phyloP scores from a whole-genome alignment of 2,329 filamentous ascomycete species.

The Cryphonectria parasitica region DNA sequence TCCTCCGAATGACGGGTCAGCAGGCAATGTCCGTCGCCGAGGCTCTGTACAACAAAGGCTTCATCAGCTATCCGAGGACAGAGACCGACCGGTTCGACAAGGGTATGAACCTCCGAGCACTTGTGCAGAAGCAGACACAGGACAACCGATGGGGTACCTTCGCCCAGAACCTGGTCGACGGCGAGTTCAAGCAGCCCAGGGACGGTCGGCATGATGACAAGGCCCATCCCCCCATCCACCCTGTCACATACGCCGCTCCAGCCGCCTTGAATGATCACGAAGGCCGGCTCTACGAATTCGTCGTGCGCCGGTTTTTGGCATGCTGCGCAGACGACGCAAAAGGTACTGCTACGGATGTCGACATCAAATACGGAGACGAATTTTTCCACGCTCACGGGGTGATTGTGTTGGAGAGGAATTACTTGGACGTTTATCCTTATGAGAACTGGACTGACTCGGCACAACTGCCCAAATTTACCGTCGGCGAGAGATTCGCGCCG shows the following conservation, averaged over 20 bases:
- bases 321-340: constrained; percentile 95
- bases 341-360: constrained; percentile 82
- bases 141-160: constrained; percentile 80
- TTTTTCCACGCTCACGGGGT: constrained; percentile 81
- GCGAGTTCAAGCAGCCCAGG: constrained; percentile 79
- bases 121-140: constrained; percentile 83
- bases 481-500: constrained; percentile 83
- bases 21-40: constrained; percentile 89
- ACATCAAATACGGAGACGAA: constrained; percentile 83
- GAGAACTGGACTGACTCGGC: constrained; percentile 93
- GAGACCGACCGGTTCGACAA: constrained; percentile 96
- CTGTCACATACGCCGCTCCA: constrained; percentile 79
- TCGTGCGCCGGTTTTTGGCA: constrained; percentile 87
- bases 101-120: constrained; percentile 78
- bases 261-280: constrained; percentile 68
- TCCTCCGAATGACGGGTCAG: constrained; percentile 88
- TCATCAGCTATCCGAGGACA: constrained; percentile 96
- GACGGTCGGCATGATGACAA: constrained; percentile 91
- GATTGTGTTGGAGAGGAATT: constrained; percentile 85
- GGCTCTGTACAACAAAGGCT: constrained; percentile 86
- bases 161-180: constrained; percentile 74
- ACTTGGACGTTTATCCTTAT: constrained; percentile 93
- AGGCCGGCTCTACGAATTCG: constrained; percentile 85
- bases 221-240: constrained; percentile 96
- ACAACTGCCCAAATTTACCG: constrained; percentile 76